Evolutionary conservation across 2,329 filamentous ascomycete genomes (phyloP), one percentile per base, ranked within the genome.

Genomic region (Exutisphaerella laricina): DNA sequence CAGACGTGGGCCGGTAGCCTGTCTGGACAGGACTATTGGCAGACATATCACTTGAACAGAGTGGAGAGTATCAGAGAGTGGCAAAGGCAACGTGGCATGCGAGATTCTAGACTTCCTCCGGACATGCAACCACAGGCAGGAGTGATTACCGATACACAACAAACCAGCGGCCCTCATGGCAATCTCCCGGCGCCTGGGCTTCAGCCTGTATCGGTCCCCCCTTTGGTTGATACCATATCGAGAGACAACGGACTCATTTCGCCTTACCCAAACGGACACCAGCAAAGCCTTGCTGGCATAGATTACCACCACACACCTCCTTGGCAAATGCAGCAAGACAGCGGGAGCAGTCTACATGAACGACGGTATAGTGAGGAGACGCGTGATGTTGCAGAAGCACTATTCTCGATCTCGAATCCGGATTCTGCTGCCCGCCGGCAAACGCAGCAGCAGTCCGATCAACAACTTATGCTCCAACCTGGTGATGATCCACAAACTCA

Each of bases 11-110:
- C 45, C 16, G 43, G 41, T 23, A 30, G 42, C 16, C 37, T 48
- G 31, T 54, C 51, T 7, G 51, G 51, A 20, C 48, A 41, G 22
- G 51, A 54, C 10, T 50, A 54, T 41, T 54, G 51, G 51, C 31
- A 41, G 14, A 32, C 25, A 16, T 42, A 49, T 28, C 49, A 42
- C 9, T 23, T 54, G 34, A 52, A 45, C 7, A 34, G 45, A 10
- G 20, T 50, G 2, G 47, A 49, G 5, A 28, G 39, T 7, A 48
- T 54, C 32, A 43, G 51, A 37, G 43, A 49, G 4, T 54, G 51
- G 51, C 49, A 54, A 21, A 37, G 32, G 7, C 41, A 39, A 17
- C 49, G 49, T 12, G 14, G 5, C 17, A 8, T n/a, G 17, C 9
- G 8, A 17, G 33, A 17, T 8, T 21, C 14, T 9, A 35, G 33